Evolutionary conservation across 495 filamentous ascomycete genomes (phyloP).

Genomic region (Aspergillus ostianus): DNA sequence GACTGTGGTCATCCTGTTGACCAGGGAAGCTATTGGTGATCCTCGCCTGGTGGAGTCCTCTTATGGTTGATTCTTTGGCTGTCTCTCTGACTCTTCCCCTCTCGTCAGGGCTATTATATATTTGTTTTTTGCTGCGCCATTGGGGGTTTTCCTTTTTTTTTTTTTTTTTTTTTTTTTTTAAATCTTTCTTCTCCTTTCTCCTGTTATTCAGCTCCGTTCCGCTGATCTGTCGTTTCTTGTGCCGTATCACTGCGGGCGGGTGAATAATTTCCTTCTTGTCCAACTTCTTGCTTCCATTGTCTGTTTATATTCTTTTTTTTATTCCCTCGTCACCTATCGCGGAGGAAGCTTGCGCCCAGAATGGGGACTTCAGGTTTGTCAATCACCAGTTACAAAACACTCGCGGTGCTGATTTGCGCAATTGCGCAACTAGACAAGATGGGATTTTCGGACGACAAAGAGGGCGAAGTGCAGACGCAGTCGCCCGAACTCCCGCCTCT

Average conservation of each 20-base stretch:
- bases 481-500: slow-evolving; percentile 31
- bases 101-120: background rate
- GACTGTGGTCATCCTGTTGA: too few relatives aligned
- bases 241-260: background rate
- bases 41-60: background rate
- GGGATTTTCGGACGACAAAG: slow-evolving; percentile 15
- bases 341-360: background rate
- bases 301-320: too few relatives aligned
- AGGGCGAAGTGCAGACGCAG: slow-evolving; percentile 26
- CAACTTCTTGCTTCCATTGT: too few relatives aligned
- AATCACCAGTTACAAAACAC: background rate
- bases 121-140: background rate
- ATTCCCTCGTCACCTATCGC: too few relatives aligned
- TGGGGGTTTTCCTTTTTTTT: background rate
- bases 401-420: slow-evolving; percentile 14
- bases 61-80: background rate
- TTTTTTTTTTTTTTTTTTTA: background rate
- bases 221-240: background rate
- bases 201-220: too few relatives aligned
- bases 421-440: slow-evolving; percentile 17
- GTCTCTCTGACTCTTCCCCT: background rate
- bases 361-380: background rate
- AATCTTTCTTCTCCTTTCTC: slow-evolving; percentile 1
- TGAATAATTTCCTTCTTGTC: background rate
- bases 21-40: background rate